Percentiles rank a stretch among this genome's conserved stretches.
phyloP scores from a whole-genome alignment of 352 stramenopile genomes.

The Thalassiosira livingstoniorum region DNA sequence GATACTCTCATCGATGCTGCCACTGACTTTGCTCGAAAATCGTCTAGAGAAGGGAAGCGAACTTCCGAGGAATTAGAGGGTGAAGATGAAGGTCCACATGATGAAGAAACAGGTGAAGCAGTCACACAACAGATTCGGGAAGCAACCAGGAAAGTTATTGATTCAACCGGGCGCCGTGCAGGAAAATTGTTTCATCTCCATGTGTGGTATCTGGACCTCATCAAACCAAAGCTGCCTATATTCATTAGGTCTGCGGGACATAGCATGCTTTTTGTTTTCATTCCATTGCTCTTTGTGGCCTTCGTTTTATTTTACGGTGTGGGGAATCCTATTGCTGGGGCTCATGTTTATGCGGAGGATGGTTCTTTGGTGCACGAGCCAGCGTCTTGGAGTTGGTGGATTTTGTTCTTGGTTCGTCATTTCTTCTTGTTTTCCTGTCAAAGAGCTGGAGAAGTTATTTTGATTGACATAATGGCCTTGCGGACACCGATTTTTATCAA shows the following conservation, averaged over 20 bases:
- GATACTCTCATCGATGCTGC: constrained; percentile 5
- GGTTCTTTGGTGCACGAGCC: background rate
- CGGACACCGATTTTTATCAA: constrained; percentile 66
- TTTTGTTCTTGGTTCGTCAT: constrained; percentile 57
- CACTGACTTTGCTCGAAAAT: too few species aligned
- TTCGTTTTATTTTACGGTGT: constrained; percentile 60
- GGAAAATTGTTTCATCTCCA: constrained; percentile 33
- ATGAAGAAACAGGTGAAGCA: constrained; percentile 55
- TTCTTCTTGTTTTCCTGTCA: constrained; percentile 56
- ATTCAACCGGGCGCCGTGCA: background rate
- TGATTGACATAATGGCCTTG: constrained; percentile 77
- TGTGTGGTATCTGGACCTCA: constrained; percentile 57
- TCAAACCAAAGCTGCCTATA: constrained; percentile 43
- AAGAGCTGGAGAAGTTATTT: constrained; percentile 62
- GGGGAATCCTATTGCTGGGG: constrained; percentile 53
- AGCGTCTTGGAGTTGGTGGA: constrained; percentile 58
- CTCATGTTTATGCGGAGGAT: background rate
- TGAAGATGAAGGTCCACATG: constrained; percentile 21
- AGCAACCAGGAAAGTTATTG: constrained; percentile 5
- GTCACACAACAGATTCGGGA: background rate
- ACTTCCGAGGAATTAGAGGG: too few species aligned
- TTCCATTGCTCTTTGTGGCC: constrained; percentile 48
- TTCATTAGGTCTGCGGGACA: constrained; percentile 39
- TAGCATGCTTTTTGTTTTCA: constrained; percentile 44
- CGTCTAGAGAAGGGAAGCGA: too few species aligned